Evolutionary conservation across 2,329 filamentous ascomycete species (phyloP).

Genomic region (Aureobasidium sp.): DNA sequence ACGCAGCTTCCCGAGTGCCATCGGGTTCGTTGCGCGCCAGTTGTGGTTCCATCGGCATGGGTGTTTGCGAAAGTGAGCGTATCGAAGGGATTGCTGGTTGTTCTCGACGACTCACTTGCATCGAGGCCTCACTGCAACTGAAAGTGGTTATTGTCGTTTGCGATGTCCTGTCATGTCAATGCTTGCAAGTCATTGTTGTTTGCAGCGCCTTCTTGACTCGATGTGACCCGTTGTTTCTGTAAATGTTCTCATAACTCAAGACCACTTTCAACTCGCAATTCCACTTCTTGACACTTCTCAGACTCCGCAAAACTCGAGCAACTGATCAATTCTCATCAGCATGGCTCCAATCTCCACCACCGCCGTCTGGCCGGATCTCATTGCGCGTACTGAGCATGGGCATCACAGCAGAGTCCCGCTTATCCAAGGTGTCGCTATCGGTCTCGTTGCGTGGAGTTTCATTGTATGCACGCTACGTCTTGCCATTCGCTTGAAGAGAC

Average conservation of each 20-base stretch:
- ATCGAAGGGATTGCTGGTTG: background rate
- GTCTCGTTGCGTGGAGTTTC: background rate
- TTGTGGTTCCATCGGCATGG: background rate
- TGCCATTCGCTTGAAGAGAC: background rate
- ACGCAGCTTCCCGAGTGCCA: conserved; percentile 8
- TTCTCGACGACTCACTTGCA: background rate
- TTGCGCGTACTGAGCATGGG: background rate
- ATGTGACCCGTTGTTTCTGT: background rate
- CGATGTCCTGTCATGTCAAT: background rate
- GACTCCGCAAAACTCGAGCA: background rate
- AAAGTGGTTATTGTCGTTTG: background rate
- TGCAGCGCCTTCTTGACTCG: conserved; percentile 12
- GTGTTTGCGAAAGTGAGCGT: background rate
- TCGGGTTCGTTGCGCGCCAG: background rate
- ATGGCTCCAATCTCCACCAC: background rate
- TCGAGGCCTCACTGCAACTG: conserved; percentile 1
- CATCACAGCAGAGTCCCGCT: conserved; percentile 2
- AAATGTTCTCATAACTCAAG: background rate
- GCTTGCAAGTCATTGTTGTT: conserved; percentile 2
- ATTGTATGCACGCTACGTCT: conserved; percentile 1
- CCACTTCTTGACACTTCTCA: background rate
- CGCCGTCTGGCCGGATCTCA: background rate
- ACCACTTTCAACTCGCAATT: background rate
- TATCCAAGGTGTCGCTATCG: conserved; percentile 1
- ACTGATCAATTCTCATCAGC: background rate